Evolutionary conservation across 345 rosid species (phyloP).

Genomic region (Sisymbrium altissimum): DNA sequence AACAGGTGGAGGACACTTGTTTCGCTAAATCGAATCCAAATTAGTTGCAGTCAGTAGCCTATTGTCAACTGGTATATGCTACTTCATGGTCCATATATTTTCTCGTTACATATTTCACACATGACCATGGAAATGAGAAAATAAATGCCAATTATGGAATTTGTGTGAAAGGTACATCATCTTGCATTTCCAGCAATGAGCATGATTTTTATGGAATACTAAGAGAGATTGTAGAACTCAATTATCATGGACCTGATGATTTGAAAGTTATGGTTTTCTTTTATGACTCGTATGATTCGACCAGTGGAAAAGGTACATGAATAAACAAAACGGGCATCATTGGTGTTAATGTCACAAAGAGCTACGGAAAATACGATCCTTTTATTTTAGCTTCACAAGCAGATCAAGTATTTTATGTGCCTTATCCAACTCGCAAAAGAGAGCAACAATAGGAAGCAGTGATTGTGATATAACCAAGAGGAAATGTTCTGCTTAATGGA

Average conservation of each 20-base stretch:
- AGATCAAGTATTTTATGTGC: background rate
- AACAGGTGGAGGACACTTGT: background rate
- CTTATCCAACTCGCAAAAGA: background rate
- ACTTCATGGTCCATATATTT: background rate
- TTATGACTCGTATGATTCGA: background rate
- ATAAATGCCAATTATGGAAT: background rate
- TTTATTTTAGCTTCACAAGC: background rate
- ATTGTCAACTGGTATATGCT: background rate
- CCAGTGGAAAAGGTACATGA: background rate
- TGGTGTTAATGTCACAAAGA: background rate
- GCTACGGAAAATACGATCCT: background rate
- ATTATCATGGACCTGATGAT: background rate
- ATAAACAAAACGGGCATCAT: background rate
- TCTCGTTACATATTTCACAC: background rate
- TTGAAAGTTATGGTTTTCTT: background rate
- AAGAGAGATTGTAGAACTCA: background rate
- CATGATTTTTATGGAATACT: background rate
- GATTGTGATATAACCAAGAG: background rate
- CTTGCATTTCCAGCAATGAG: background rate
- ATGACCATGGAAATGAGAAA: background rate
- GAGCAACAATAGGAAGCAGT: background rate
- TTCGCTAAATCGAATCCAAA: background rate
- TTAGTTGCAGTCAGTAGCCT: background rate
- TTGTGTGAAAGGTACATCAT: background rate
- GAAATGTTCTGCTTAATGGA: background rate